Base-by-base conservation (phyloP, 2,329 filamentous ascomycete genomes). In the Cercospora sp. region DNA sequence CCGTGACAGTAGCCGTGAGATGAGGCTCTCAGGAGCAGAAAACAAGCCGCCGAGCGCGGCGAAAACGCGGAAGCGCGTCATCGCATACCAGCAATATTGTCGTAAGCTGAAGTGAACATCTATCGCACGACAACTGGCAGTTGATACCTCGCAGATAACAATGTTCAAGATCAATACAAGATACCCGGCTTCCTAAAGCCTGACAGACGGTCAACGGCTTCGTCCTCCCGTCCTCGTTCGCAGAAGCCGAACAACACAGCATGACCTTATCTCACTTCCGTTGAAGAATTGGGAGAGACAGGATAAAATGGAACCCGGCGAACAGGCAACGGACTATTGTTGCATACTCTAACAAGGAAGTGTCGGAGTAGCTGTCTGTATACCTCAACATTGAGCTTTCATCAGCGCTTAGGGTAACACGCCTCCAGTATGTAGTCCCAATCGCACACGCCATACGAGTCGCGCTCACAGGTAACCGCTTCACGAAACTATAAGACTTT, bases 21-120 rank as follows among this genome's bases (percentile, higher is more conserved):
- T n/a, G 37, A 40, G 37, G 37, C 37, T n/a, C 49, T 57, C 49
- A 64, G 49, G 61, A 64, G 34, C 7, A 37, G 37, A 34, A 34
- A 26, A 34, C n/a, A 63, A 16, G 66, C 55, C 55, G 30, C 43
- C 45, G 43, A 55, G 18, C 37, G 57, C 66, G 66, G 66, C 61
- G 26, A 18, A 13, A 32, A 16, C 21, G 58, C 57, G 58, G 66
- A 26, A 51, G 34, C 61, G 37, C 45, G 45, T 51, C 45, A 51
- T 51, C 45, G 18, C 45, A 40, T 40, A 40, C 37, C 37, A 40
- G 3, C 37, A n/a, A 40, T 16, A 40, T n/a, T 40, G 37, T n/a
- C 13, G 13, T 3, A 16, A 40, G 13, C 34, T 40, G 13, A n/a
- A 40, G 37, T 40, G 37, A 40, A 40, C 37, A n/a, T 40, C 13